Base-by-base conservation (phyloP, 2,329 filamentous ascomycete species). In the Pseudogymnoascus sp. region DNA sequence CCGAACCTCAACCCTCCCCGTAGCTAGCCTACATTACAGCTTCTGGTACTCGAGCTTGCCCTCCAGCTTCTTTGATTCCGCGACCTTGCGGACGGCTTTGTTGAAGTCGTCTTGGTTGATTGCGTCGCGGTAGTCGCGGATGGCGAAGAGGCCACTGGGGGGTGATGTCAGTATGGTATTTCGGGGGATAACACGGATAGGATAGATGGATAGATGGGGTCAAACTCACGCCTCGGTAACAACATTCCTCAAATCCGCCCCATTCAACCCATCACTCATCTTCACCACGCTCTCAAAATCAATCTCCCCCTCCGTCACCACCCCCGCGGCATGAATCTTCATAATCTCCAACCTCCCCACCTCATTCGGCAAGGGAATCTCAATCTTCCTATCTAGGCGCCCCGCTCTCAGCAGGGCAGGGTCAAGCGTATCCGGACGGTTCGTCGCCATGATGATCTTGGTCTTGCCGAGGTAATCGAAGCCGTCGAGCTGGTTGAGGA, bases 361-460 rank as follows among this genome's bases (percentile, higher is more conserved):
- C 81, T 99, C 95, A 73, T 99, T 99, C 40, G 95, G 95, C 63
- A 99, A 81, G 9, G 93, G 90, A 72, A 99, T 97, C 77, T 99
- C 96, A 71, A 99, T 95, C 84, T 99, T 99, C 69, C 95, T 85
- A 77, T 99, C 96, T 70, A 99, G 82, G 76, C 95, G 89, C 71
- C 93, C 93, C 46, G 93, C 93, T 79, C 93, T 88, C 63, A 99
- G 83, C 71, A 99, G 81, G 1, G 93, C 93, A 36, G 93, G 93
- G 74, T 99, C 93, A 59, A 99, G 85, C 0, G 93, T 97, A 76
- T 97, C 93, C 12, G 93, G 95, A 78, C 95, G 84, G 82, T 99
- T 99, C 65, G 95, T 97, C 38, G 93, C 95, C 96, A 99, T 99
- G 80, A 99, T 99, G 75, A 99, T 99, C 82, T 99, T 99, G 63